These are phyloP conservation scores for Boletus subcaerulescens DNA, from an alignment of 768 basidiomycete genomes.

Conservation along the genomic window DNA sequence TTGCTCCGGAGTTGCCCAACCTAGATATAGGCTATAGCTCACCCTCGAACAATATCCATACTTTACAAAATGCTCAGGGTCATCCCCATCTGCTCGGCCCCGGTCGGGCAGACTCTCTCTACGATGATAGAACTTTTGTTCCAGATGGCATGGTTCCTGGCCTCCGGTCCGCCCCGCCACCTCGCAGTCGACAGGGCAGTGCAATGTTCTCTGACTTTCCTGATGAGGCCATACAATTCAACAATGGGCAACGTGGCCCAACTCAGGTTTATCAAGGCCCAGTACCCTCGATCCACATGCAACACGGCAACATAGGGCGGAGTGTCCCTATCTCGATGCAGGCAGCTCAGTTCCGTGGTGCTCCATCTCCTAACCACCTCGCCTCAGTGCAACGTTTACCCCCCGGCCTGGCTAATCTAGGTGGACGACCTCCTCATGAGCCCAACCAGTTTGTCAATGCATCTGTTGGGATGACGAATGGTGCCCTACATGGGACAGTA, in stretches of 20 bases:
- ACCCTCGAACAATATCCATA: slow-evolving; percentile 32
- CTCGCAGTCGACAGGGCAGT: slow-evolving; percentile 56
- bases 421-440: slow-evolving; percentile 79
- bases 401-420: slow-evolving; percentile 78
- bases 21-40: slow-evolving; percentile 26
- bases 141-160: slow-evolving; percentile 88
- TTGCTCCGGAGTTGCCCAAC: slow-evolving; percentile 21
- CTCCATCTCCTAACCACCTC: slow-evolving; percentile 58
- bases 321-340: slow-evolving; percentile 55
- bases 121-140: slow-evolving; percentile 76
- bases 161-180: slow-evolving; percentile 62
- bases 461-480: slow-evolving; percentile 44
- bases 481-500: slow-evolving; percentile 43
- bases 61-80: slow-evolving; percentile 42
- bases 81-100: slow-evolving; percentile 39
- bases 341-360: slow-evolving; percentile 64
- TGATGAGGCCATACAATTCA: slow-evolving; percentile 65
- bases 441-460: slow-evolving; percentile 55
- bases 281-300: slow-evolving; percentile 46
- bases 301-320: slow-evolving; percentile 49
- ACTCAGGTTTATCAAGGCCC: slow-evolving; percentile 57
- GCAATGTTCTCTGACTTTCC: slow-evolving; percentile 54
- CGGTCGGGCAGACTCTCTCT: slow-evolving; percentile 60
- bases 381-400: slow-evolving; percentile 62
- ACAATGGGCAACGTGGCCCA: slow-evolving; percentile 52